Evolutionary conservation across 2,329 filamentous ascomycete species (phyloP), one percentile per base, ranked within the genome.

Genomic region (Exophiala alcalophila): DNA sequence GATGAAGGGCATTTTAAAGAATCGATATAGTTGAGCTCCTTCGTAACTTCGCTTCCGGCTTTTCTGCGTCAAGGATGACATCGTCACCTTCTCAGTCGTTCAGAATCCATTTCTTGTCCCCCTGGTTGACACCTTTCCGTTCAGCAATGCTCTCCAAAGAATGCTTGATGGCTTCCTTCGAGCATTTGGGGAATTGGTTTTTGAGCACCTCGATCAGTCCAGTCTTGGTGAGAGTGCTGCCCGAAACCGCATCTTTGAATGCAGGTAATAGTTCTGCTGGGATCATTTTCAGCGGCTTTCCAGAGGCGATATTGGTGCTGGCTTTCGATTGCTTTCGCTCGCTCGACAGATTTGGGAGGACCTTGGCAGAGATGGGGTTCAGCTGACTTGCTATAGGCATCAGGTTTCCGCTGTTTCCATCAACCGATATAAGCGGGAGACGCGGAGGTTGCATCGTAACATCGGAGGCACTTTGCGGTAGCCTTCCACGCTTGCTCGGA

Each of bases 191-290:
- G 53, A 91, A 88, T 69, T 79, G 74, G 59, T 84, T 82, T 63
- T 88, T 86, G 47, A 94, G 64, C 4, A 84, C 73, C 62, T 91
- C 86, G 6, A 87, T 72, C 54, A 92, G 67, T 5, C 84, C 86
- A 2, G 81, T 65, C 65, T 92, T 92, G 26, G 79, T 85, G 34
- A 88, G 69, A 64, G 84, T 77, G 50, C 78, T 84, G 12, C 81
- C 84, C 35, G 81, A 65, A n/a, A 94, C 73, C 1, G 78, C 78
- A 20, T 73, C 67, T 61, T 83, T 89, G 64, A 94, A 87, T 8
- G 81, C 77, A 1, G 71, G 68, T 21, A 88, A 61, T 28, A 81
- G 69, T 7, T 84, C 78, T 1, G 69, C 64, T 3, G 79, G 74
- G 12, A 89, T 72, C 35, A 52, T 45, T 40, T 54, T 57, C 23